Percentiles rank a stretch among this genome's conserved stretches.
phyloP scores from a whole-genome alignment of 2,329 filamentous ascomycete genomes.

The Dendryphion nanum region DNA sequence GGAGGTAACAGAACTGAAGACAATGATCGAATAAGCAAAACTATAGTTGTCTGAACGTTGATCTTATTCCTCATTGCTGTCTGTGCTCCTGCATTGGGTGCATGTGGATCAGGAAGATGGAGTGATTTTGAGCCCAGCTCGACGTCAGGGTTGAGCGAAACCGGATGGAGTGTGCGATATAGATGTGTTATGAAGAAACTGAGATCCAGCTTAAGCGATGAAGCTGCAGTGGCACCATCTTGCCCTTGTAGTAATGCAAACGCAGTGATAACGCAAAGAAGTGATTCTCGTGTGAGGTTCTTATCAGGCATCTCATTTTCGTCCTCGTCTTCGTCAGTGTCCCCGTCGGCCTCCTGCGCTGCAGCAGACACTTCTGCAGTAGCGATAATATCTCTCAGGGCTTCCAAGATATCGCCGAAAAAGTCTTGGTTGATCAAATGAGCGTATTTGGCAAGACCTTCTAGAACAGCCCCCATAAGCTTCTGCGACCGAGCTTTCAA shows the following conservation, averaged over 20 bases:
- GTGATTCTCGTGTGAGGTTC: conserved; percentile 81
- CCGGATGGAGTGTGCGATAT: conserved; percentile 77
- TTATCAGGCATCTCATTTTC: conserved; percentile 45
- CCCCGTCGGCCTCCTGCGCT: conserved; percentile 42
- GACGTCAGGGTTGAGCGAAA: conserved; percentile 80
- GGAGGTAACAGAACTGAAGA: conserved; percentile 76
- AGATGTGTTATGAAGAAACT: conserved; percentile 95
- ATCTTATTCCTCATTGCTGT: conserved; percentile 63
- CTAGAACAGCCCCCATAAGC: conserved; percentile 95
- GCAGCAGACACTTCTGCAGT: conserved; percentile 59
- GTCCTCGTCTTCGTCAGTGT: conserved; percentile 47
- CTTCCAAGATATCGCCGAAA: conserved; percentile 93
- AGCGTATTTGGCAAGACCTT: conserved; percentile 89
- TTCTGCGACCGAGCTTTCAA: conserved; percentile 77
- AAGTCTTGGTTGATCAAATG: conserved; percentile 99
- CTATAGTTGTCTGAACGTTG: conserved; percentile 92
- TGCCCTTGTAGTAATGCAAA: conserved; percentile 96
- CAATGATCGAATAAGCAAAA: conserved; percentile 84
- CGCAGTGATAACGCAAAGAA: conserved; percentile 93
- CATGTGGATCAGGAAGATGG: conserved; percentile 65
- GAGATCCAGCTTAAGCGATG: conserved; percentile 81
- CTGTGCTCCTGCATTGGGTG: conserved; percentile 37
- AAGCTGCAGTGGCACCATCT: conserved; percentile 81
- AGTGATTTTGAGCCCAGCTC: conserved; percentile 76
- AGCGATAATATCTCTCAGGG: conserved; percentile 85